Evolutionary conservation across 2,329 filamentous ascomycete species (phyloP).

Genomic region (Calonectria leucothoes): DNA sequence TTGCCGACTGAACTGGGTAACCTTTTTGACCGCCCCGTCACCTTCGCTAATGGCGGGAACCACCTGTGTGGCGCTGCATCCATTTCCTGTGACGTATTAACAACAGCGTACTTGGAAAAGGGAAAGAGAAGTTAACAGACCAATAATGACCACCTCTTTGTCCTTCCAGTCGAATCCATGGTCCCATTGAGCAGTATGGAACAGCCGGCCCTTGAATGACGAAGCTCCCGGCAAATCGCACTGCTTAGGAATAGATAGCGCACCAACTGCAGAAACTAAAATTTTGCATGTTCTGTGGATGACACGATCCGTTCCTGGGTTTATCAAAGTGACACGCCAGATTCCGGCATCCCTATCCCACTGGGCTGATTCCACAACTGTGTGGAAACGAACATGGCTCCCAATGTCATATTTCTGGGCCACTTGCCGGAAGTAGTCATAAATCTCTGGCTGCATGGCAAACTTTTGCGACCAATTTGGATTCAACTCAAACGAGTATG

Average conservation of each 20-base stretch:
- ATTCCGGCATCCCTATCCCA: conserved; percentile 34
- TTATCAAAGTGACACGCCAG: conserved; percentile 33
- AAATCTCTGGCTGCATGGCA: conserved; percentile 42
- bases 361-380: conserved; percentile 32
- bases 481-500: conserved; percentile 43
- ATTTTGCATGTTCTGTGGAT: conserved; percentile 23
- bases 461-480: conserved; percentile 42
- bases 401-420: conserved; percentile 33
- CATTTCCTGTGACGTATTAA: conserved; percentile 31
- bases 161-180: conserved; percentile 40
- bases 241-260: conserved; percentile 32
- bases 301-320: conserved; percentile 19
- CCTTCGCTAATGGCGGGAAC: conserved; percentile 37
- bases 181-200: conserved; percentile 42
- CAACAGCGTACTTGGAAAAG: fast-evolving
- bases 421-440: conserved; percentile 36
- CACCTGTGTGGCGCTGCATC: conserved; percentile 42
- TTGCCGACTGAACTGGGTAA: conserved; percentile 62
- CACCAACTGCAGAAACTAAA: conserved; percentile 41
- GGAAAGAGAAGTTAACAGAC: neutral
- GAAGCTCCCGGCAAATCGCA: conserved; percentile 36
- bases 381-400: conserved; percentile 31
- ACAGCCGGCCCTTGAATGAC: conserved; percentile 33
- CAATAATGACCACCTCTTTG: conserved; percentile 39
- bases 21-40: conserved; percentile 45